Percentiles rank a stretch among this genome's conserved stretches.
Evolutionary conservation across 2,329 filamentous ascomycete species (phyloP).

Genomic region (Trichophyton simii): DNA sequence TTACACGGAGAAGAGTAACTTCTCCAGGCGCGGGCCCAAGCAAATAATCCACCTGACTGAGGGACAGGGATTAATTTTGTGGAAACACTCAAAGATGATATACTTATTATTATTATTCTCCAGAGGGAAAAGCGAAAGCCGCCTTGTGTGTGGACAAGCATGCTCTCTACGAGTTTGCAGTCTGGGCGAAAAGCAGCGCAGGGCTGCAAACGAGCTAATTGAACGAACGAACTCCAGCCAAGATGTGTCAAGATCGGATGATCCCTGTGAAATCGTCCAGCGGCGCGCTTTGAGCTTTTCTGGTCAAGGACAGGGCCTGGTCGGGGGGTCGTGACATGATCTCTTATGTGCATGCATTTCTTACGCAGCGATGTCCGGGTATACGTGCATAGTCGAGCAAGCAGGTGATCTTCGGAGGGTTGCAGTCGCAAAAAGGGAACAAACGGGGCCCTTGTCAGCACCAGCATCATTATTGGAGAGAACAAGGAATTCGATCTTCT

Average conservation of each 20-base stretch:
- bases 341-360: too few relatives aligned
- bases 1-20: background rate
- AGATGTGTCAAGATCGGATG: conserved; percentile 2
- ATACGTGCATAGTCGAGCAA: background rate
- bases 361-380: too few relatives aligned
- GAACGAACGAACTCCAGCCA: background rate
- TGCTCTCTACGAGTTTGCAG: background rate
- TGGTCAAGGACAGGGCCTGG: background rate
- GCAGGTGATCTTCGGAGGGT: background rate
- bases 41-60: background rate
- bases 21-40: background rate
- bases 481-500: background rate
- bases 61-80: background rate
- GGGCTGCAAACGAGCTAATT: background rate
- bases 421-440: background rate
- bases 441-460: background rate
- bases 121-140: too few relatives aligned
- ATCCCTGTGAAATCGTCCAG: background rate
- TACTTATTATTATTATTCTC: too few relatives aligned
- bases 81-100: background rate
- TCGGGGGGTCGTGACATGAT: too few relatives aligned
- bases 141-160: background rate
- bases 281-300: background rate
- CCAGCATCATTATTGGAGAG: background rate
- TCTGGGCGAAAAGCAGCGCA: background rate